Evolutionary conservation across 2,329 filamentous ascomycete genomes (phyloP), one percentile per base, ranked within the genome.

Genomic region (Aspergillus fischeri): DNA sequence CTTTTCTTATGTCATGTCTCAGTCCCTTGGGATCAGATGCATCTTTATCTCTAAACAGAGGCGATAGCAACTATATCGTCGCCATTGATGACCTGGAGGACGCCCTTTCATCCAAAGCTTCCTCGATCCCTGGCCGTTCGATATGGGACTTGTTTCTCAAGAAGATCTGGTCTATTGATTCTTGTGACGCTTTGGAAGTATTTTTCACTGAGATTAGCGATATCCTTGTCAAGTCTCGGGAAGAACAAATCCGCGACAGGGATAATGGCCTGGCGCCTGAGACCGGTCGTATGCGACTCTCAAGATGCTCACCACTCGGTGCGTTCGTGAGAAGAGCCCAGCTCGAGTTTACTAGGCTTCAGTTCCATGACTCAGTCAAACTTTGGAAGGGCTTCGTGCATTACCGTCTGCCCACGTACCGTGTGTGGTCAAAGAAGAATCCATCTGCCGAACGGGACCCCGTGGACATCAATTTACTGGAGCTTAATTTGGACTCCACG

Each of bases 131-230:
- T 0, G 91, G 91, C 2, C 83, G 89, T 50, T 88, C 84, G n/a
- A 76, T 97, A n/a, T 94, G 92, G 86, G 92, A 97, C 69, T 78
- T 89, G 2, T 90, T 97, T 56, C 81, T 97, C 11, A 83, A 85
- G 55, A 88, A 86, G 61, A 78, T 97, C 25, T 97, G 94, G 93
- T 81, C 82, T 17, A 85, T 97, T 63, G 86, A 92, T 68, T 93
- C 89, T 21, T 82, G 95, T 10, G 85, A 97, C 74, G 84, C 86
- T 0, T 76, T 97, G n/a, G 86, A 92, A 67, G 78, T 80, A 1
- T 93, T 96, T 71, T 90, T 96, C 68, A 81, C 83, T 29, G 77
- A 77, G 24, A 79, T 89, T 17, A 74, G 78, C 4, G 73, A 75
- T 25, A 75, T 90, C 32, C 73, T 94, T 51, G 80, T 79, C 55